Evolutionary conservation across 805 yeast species (phyloP).

Genomic region (Schwanniomyces vanrijiae): DNA sequence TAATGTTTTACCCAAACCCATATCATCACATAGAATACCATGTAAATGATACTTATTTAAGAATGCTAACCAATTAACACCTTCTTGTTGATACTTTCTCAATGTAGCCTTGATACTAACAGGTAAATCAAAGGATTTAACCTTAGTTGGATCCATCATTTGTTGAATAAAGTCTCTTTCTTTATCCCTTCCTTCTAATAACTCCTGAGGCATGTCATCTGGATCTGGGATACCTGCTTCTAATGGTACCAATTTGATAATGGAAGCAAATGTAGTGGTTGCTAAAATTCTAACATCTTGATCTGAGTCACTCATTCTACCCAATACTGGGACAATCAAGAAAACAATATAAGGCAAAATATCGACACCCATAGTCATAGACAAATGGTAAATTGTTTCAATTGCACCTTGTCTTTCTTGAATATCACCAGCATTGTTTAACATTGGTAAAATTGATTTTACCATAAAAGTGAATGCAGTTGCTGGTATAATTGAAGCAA

Average conservation of each 20-base stretch:
- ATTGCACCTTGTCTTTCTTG: constrained; percentile 89
- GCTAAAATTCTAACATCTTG: constrained; percentile 85
- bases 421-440: constrained; percentile 70
- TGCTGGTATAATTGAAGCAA: constrained; percentile 69
- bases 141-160: constrained; percentile 95
- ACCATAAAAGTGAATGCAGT: constrained; percentile 77
- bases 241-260: constrained; percentile 90
- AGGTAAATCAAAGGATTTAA: constrained; percentile 84
- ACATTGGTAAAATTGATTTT: constrained; percentile 73
- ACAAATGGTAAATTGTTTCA: constrained; percentile 84
- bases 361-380: constrained; percentile 80
- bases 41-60: constrained; percentile 92
- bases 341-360: constrained; percentile 94
- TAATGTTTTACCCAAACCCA: constrained; percentile 97
- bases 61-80: constrained; percentile 97
- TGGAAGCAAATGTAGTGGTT: constrained; percentile 94
- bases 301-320: constrained; percentile 96
- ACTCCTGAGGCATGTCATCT: constrained; percentile 78
- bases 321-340: constrained; percentile 92
- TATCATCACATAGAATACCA: constrained; percentile 98
- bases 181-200: constrained; percentile 84
- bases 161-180: constrained; percentile 94
- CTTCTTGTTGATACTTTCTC: constrained; percentile 95
- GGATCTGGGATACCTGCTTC: constrained; percentile 98
- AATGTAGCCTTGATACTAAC: constrained; percentile 90